Conservation (phyloP, 1,284 basidiomycete species). For the Moniliophthora roreri region DNA sequence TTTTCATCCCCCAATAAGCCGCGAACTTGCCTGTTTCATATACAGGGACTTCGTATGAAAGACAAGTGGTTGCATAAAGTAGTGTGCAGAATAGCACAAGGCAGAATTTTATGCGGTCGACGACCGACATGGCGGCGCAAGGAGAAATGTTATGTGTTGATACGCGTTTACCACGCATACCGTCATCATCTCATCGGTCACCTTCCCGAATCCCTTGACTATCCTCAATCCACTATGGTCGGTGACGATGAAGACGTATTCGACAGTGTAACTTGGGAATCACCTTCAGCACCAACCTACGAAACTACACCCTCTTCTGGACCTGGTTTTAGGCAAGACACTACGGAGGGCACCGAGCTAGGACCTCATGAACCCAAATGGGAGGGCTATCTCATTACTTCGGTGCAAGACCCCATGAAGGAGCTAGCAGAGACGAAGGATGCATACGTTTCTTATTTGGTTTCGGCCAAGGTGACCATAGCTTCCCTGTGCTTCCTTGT, state of each 20-base stretch:
- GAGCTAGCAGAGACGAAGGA: conserved; percentile 96
- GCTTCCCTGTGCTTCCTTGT: too few species aligned
- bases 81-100: conserved; percentile 32
- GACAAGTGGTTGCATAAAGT: conserved; percentile 28
- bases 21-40: conserved; percentile 47
- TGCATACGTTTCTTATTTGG: conserved; percentile 93
- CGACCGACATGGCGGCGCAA: conserved; percentile 20
- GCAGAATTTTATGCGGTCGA: conserved; percentile 32
- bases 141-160: conserved; percentile 17
- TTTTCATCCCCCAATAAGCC: background rate
- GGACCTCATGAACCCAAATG: conserved; percentile 80
- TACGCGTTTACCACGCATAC: conserved; percentile 15
- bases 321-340: conserved; percentile 78
- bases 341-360: conserved; percentile 56
- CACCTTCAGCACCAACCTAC: conserved; percentile 54
- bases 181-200: background rate
- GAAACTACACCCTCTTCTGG: conserved; percentile 47
- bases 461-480: conserved; percentile 75
- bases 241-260: conserved; percentile 84
- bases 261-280: conserved; percentile 85
- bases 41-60: conserved; percentile 65
- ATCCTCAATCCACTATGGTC: conserved; percentile 47
- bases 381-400: conserved; percentile 86
- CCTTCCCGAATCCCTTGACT: background rate
- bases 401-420: conserved; percentile 91